Percentiles rank a stretch among this genome's conserved stretches.
phyloP scores from a whole-genome alignment of 2,329 filamentous ascomycete species.

The Trichoderma sp. region DNA sequence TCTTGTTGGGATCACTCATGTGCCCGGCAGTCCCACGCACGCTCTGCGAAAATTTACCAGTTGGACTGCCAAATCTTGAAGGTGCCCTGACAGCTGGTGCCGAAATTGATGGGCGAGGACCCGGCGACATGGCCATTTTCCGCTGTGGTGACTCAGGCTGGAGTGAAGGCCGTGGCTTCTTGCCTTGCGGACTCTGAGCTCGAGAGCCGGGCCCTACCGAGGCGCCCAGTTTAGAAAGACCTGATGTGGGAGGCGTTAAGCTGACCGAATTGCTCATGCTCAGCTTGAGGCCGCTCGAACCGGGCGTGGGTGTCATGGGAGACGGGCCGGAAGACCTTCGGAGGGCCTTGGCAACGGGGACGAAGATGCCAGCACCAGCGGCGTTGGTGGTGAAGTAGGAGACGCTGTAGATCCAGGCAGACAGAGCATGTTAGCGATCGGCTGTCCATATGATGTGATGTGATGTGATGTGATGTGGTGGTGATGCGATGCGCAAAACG shows the following conservation, averaged over 20 bases:
- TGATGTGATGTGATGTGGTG: background rate
- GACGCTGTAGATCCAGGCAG: slow-evolving; percentile 40
- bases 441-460: background rate
- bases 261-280: slow-evolving; percentile 55
- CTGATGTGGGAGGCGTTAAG: slow-evolving; percentile 62
- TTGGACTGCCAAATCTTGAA: slow-evolving; percentile 39
- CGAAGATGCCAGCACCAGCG: slow-evolving; percentile 86
- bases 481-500: slow-evolving; percentile 1
- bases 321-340: slow-evolving; percentile 60
- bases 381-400: slow-evolving; percentile 78
- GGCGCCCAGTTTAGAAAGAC: slow-evolving; percentile 78
- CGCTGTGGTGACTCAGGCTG: slow-evolving; percentile 84
- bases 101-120: slow-evolving; percentile 52
- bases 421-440: slow-evolving; percentile 17
- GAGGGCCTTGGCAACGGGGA: slow-evolving; percentile 77
- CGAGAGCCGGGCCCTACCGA: slow-evolving; percentile 71
- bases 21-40: slow-evolving; percentile 58
- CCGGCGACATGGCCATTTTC: slow-evolving; percentile 62
- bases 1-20: slow-evolving; percentile 60
- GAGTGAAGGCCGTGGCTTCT: slow-evolving; percentile 72
- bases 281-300: slow-evolving; percentile 51
- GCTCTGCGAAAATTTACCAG: slow-evolving; percentile 61
- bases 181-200: slow-evolving; percentile 68
- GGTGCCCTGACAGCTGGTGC: slow-evolving; percentile 46
- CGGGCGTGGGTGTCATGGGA: slow-evolving; percentile 67